Percentiles rank a stretch among this genome's conserved stretches.
These are phyloP conservation scores for Trichoderma asperelloides DNA, from an alignment of 495 filamentous ascomycete species.

Conservation along the genomic window DNA sequence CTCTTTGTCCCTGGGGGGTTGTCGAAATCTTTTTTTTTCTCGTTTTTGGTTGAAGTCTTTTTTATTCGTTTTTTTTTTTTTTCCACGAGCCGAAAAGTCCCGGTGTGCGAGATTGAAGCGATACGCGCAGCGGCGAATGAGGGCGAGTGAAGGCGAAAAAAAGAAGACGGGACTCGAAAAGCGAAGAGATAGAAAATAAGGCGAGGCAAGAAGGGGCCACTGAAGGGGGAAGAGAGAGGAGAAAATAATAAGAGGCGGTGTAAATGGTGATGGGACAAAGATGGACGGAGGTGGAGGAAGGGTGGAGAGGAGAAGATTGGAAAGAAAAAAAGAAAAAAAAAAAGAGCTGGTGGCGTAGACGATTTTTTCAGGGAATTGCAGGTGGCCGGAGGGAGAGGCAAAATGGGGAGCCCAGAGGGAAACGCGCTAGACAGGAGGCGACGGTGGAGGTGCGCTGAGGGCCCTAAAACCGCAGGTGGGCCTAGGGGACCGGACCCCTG, in stretches of 20 bases:
- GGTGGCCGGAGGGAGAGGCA: constrained; percentile 26
- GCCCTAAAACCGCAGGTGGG: not conserved
- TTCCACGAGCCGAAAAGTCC: constrained; percentile 12
- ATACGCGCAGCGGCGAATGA: constrained; percentile 6
- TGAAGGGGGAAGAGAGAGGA: constrained; percentile 14
- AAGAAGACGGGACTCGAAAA: constrained; percentile 1
- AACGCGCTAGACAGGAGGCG: constrained; percentile 4
- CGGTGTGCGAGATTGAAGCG: constrained; percentile 15
- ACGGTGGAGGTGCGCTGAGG: not conserved
- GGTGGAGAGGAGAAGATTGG: not conserved
- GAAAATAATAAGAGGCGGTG: not conserved
- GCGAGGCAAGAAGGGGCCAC: constrained; percentile 4
- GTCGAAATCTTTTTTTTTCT: constrained; percentile 9
- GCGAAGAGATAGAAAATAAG: constrained; percentile 6
- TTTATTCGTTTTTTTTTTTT: constrained; percentile 14
- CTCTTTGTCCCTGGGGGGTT: not conserved
- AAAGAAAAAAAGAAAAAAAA: not conserved
- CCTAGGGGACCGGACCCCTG: not conserved
- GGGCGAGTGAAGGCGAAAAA: constrained; percentile 17
- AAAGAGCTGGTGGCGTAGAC: constrained; percentile 1
- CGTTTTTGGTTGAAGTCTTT: constrained; percentile 11
- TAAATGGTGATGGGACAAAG: constrained; percentile 9
- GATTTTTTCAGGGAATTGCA: constrained; percentile 9
- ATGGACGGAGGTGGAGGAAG: constrained; percentile 4
- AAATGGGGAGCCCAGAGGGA: constrained; percentile 27